Percentiles rank a stretch among this genome's conserved stretches.
phyloP scores from a whole-genome alignment of 768 basidiomycete species.

The Podaxis mareebaensis region DNA sequence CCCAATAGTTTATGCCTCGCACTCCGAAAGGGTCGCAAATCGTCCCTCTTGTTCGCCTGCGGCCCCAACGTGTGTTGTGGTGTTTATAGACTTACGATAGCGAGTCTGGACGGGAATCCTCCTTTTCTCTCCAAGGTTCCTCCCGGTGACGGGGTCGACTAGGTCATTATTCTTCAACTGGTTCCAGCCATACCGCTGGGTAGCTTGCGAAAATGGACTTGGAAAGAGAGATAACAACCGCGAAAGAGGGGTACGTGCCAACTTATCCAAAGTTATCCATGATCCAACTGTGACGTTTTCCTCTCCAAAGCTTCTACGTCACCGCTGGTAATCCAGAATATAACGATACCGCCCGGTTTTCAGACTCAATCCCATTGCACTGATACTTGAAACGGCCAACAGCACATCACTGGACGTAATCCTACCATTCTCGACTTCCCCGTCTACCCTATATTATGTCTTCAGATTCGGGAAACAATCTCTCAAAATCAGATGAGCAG shows the following conservation, averaged over 20 bases:
- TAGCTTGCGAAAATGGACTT: too few species aligned
- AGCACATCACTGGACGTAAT: background rate
- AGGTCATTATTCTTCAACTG: background rate
- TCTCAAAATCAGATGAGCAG: slow-evolving; percentile 26
- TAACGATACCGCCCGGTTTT: background rate
- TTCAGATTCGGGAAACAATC: background rate
- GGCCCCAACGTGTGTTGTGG: background rate
- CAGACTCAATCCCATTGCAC: background rate
- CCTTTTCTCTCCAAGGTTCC: background rate
- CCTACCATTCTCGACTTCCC: slow-evolving; percentile 22
- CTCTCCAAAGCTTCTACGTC: background rate
- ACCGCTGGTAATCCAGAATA: background rate
- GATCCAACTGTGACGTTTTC: background rate
- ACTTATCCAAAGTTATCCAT: background rate
- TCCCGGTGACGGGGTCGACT: background rate
- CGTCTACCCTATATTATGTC: slow-evolving; percentile 18
- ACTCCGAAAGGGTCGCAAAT: slow-evolving; percentile 5
- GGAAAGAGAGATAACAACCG: background rate
- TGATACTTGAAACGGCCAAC: background rate
- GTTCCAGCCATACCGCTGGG: background rate
- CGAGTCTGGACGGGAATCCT: background rate
- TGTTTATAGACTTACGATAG: background rate
- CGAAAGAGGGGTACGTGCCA: background rate
- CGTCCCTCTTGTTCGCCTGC: background rate
- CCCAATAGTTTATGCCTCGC: background rate